Conservation (phyloP, 495 filamentous ascomycete species). For the Diplogelasinospora grovesii region DNA sequence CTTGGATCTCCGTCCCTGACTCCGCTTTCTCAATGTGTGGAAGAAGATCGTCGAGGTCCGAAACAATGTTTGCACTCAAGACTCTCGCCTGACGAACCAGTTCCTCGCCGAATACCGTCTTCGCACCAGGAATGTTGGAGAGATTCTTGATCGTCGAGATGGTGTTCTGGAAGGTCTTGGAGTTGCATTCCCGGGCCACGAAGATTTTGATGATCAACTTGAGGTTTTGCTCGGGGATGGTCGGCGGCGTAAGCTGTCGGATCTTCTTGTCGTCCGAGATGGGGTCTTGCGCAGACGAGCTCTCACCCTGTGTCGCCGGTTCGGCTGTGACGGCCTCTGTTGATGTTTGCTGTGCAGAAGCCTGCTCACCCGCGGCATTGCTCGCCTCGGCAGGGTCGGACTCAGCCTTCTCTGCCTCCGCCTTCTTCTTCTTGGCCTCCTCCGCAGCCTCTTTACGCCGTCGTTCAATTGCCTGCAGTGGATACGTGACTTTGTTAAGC, state of each 20-base stretch:
- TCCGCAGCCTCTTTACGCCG: conserved; percentile 69
- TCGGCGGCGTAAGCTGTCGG: conserved; percentile 68
- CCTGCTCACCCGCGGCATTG: conserved; percentile 16
- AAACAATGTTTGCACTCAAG: conserved; percentile 75
- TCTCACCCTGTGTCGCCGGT: conserved; percentile 22
- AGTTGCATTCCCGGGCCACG: conserved; percentile 89
- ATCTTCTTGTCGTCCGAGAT: conserved; percentile 59
- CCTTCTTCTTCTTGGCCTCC: conserved; percentile 49
- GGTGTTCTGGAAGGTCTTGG: conserved; percentile 94
- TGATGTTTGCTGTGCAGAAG: conserved; percentile 17
- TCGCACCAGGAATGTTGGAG: conserved; percentile 83
- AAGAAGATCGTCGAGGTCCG: conserved; percentile 79
- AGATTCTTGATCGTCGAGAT: conserved; percentile 97
- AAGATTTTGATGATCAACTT: conserved; percentile 92
- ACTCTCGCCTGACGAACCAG: conserved; percentile 77
- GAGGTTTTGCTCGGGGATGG: conserved; percentile 84
- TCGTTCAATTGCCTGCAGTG: conserved; percentile 72
- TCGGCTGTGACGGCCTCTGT: conserved; percentile 12
- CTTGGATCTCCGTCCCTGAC: conserved; percentile 89
- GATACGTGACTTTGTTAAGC: conserved; percentile 80
- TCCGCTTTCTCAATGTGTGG: conserved; percentile 80
- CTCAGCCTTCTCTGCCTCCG: conserved; percentile 28
- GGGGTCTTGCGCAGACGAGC: conserved; percentile 43
- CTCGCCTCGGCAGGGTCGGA: conserved; percentile 13
- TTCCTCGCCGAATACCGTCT: conserved; percentile 84